These are phyloP conservation scores for Magnolia changhungtana DNA, from an alignment of 164 flowering plant genomes.

Conservation along the genomic window DNA sequence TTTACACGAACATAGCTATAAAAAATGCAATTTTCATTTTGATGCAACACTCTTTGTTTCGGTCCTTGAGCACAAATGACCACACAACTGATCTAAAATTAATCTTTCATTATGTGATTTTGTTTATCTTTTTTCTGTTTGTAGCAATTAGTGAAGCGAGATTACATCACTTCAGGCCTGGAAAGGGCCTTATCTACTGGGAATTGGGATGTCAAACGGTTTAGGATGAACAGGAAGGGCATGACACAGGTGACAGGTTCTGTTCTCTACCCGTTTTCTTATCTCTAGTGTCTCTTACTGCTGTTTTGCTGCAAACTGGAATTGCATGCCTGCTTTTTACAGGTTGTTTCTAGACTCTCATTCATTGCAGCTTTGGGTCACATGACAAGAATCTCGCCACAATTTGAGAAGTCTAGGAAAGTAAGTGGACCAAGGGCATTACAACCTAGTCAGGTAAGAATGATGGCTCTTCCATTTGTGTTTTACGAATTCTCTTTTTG, in stretches of 20 bases:
- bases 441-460: conserved; percentile 94
- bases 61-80: too few species aligned
- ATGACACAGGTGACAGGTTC: conserved; percentile 98
- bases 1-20: too few species aligned
- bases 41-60: too few species aligned
- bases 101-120: not conserved
- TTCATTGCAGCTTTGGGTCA: conserved; percentile 74
- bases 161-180: conserved; percentile 56
- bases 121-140: not conserved
- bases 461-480: not conserved
- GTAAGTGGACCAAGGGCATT: conserved; percentile 99
- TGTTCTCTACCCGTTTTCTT: conserved; percentile 3
- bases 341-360: conserved; percentile 81
- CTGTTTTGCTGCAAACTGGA: not conserved
- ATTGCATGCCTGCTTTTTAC: conserved; percentile 1
- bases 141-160: conserved; percentile 8
- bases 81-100: not conserved
- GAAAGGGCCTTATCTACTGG: conserved; percentile 94
- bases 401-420: conserved; percentile 94
- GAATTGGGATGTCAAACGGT: conserved; percentile 76
- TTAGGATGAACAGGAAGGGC: conserved; percentile 82
- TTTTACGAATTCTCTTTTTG: not conserved
- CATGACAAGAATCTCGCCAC: conserved; percentile 83
- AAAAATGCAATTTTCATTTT: too few species aligned
- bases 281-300: not conserved